Base-by-base conservation (phyloP, 1,284 basidiomycete species). In the Irpex sp. region DNA sequence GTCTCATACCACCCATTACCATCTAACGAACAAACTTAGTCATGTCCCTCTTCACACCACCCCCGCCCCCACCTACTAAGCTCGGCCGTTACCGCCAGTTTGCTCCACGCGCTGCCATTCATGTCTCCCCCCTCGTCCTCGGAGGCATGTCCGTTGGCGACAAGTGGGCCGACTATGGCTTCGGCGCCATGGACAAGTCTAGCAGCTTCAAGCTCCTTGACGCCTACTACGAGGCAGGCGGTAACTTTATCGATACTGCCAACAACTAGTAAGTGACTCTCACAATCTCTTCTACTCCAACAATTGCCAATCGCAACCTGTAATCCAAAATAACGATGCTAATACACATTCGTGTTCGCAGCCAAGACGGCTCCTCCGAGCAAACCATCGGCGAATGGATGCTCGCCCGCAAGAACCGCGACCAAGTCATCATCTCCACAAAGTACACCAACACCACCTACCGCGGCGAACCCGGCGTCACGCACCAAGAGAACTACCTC, bases 101-200 rank as follows among this genome's bases (percentile, higher is more conserved):
- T 21, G 59, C 58, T 0, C 62, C 62, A 12, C 56, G 37, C 36
- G 59, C 62, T 3, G 62, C 59, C 23, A 19, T 63, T 6, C 62
- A 63, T 48, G 62, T 63, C 16, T 63, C 62, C 28, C 62, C 62
- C 5, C 54, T 63, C 37, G 52, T 58, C 47, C 75, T 86, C n/a
- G 84, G 84, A 10, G 82, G 71, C 1, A 79, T 82, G 80, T 81
- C 72, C 68, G 75, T 85, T 56, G 82, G 72, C 62, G 74, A 82
- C 62, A 72, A 78, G 53, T 82, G 82, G 82, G 67, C 49, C 0
- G 9, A 57, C 19, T 71, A 67, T 8, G 72, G 71, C 3, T 66
- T 76, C 67, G 80, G 80, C 1, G 63, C 67, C 3, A 83, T 83
- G 71, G 57, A 67, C 64, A 73, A 75, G 67, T 68, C 71, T 60